Evolutionary conservation across 1,284 basidiomycete species (phyloP).

Genomic region (Inonotus obliquus): DNA sequence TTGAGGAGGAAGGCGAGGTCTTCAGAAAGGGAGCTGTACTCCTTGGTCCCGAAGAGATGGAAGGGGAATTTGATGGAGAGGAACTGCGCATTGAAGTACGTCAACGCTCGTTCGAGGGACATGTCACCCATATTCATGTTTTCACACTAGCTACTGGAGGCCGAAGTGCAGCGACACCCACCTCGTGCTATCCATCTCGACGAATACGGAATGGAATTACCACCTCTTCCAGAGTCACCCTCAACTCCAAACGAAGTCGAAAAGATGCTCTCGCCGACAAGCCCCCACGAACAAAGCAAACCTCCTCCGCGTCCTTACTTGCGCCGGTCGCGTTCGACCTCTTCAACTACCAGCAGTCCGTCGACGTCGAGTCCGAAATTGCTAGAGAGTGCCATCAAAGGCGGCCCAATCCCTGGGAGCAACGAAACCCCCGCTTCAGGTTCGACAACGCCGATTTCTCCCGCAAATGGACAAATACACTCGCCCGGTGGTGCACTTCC

Average conservation of each 20-base stretch:
- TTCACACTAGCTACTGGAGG: slow-evolving; percentile 46
- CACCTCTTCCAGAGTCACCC: slow-evolving; percentile 22
- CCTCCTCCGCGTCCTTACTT: slow-evolving; percentile 52
- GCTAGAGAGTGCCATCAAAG: slow-evolving; percentile 10
- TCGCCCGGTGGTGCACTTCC: slow-evolving; percentile 4
- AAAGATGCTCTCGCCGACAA: slow-evolving; percentile 1
- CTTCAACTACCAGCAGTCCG: slow-evolving; percentile 31
- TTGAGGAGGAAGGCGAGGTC: slow-evolving; percentile 87
- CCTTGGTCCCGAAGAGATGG: slow-evolving; percentile 81
- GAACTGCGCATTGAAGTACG: slow-evolving; percentile 78
- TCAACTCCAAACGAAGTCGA: slow-evolving; percentile 2
- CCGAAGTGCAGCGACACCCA: slow-evolving; percentile 57
- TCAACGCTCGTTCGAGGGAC: slow-evolving; percentile 1
- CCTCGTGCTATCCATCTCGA: slow-evolving; percentile 46
- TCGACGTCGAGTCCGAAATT: background rate
- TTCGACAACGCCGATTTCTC: slow-evolving; percentile 3
- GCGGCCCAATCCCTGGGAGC: slow-evolving; percentile 1
- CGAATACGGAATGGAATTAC: slow-evolving; percentile 44
- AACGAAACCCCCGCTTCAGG: background rate
- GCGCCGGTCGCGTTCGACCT: slow-evolving; percentile 46
- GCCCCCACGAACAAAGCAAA: slow-evolving; percentile 33
- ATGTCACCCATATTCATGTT: background rate
- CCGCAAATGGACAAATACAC: background rate
- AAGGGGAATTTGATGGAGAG: slow-evolving; percentile 79
- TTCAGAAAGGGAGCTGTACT: slow-evolving; percentile 84